A percentile compares a stretch with the other conserved stretches of the same genome.
These are phyloP conservation scores for Sungouiozyma intestinalis DNA, from an alignment of 805 yeast species.

Conservation along the genomic window DNA sequence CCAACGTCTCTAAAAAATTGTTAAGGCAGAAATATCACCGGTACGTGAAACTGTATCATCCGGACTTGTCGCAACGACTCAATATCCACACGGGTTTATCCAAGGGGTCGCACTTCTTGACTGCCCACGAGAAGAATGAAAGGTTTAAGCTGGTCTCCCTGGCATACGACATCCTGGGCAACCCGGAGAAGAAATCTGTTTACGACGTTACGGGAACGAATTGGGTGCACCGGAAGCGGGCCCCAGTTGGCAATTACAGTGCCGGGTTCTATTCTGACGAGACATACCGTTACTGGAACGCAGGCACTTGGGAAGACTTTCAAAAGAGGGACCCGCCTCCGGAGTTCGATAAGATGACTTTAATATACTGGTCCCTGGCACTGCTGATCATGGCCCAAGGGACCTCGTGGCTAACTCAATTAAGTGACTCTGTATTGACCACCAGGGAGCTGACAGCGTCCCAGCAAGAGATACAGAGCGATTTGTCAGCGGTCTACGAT, in stretches of 20 bases:
- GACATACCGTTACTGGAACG: slow-evolving; percentile 41
- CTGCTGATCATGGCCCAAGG: slow-evolving; percentile 34
- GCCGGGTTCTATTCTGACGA: slow-evolving; percentile 17
- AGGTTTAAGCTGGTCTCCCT: slow-evolving; percentile 46
- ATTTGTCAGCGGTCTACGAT: slow-evolving; percentile 33
- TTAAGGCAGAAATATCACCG: slow-evolving; percentile 44
- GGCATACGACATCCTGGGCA: slow-evolving; percentile 49
- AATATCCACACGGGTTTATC: background rate
- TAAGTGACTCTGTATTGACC: slow-evolving; percentile 29
- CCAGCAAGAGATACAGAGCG: slow-evolving; percentile 34
- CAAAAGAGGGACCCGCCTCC: slow-evolving; percentile 20
- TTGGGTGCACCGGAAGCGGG: slow-evolving; percentile 31
- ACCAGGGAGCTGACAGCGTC: slow-evolving; percentile 17
- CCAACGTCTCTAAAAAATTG: slow-evolving; percentile 28
- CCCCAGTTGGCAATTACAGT: too few species aligned
- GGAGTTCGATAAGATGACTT: background rate
- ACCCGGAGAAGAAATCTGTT: slow-evolving; percentile 32
- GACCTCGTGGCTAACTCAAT: slow-evolving; percentile 30
- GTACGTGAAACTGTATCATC: slow-evolving; percentile 71
- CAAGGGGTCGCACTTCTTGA: slow-evolving; percentile 3
- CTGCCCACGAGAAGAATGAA: slow-evolving; percentile 22
- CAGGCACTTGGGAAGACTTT: slow-evolving; percentile 57
- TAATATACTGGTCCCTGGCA: slow-evolving; percentile 25
- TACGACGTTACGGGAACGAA: slow-evolving; percentile 41
- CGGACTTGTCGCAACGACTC: slow-evolving; percentile 38